Percentiles rank a stretch among this genome's conserved stretches.
These are phyloP conservation scores for Brasenia schreberi DNA, from an alignment of 164 flowering plant genomes.

Conservation along the genomic window DNA sequence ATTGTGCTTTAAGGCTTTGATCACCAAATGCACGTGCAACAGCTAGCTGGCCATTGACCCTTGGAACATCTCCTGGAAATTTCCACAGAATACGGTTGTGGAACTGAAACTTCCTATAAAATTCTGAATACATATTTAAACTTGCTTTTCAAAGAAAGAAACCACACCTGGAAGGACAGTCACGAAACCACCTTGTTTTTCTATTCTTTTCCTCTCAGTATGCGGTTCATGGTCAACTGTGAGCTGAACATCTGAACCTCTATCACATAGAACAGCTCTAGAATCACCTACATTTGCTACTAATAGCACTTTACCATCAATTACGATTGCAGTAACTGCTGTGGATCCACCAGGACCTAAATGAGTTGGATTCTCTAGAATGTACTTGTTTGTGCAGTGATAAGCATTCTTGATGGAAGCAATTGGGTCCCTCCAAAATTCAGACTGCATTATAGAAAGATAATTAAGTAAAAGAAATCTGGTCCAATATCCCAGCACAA, in stretches of 20 bases:
- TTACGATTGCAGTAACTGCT: constrained; percentile 65
- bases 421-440: constrained; percentile 46
- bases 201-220: constrained; percentile 39
- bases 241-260: constrained; percentile 41
- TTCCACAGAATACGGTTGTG: neutral
- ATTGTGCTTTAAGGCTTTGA: constrained; percentile 61
- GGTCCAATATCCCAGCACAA: too few relatives aligned
- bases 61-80: constrained; percentile 62
- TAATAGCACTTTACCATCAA: constrained; percentile 48
- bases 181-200: constrained; percentile 59
- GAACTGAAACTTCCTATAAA: neutral
- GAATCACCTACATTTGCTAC: constrained; percentile 66
- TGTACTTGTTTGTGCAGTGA: constrained; percentile 34
- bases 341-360: constrained; percentile 69
- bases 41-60: constrained; percentile 79
- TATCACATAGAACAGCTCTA: constrained; percentile 48
- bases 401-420: constrained; percentile 47
- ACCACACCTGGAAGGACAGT: constrained; percentile 41
- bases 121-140: neutral
- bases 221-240: constrained; percentile 64
- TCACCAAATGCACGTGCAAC: constrained; percentile 85
- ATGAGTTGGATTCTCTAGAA: constrained; percentile 31
- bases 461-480: too few relatives aligned
- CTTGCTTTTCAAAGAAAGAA: neutral
- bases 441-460: constrained; percentile 23